Evolutionary conservation across 1,139 yeast genomes (phyloP).

Genomic region (Sugiyamaella pinicola): DNA sequence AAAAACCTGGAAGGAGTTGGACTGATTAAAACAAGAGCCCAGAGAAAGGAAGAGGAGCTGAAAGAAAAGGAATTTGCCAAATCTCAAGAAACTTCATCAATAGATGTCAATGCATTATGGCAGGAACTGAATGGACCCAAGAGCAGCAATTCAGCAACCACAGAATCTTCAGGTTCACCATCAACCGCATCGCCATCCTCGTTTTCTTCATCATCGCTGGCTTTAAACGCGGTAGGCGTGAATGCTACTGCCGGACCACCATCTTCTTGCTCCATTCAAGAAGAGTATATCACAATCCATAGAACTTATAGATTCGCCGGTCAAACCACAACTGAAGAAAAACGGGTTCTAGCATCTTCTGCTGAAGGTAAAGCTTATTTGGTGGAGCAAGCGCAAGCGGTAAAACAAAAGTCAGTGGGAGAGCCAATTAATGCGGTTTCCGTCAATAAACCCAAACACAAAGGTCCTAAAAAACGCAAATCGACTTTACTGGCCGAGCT

Average conservation of each 20-base stretch:
- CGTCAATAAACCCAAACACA: constrained; percentile 16
- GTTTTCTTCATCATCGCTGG: no score
- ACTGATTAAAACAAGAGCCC: constrained; percentile 58
- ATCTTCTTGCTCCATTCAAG: constrained; percentile 22
- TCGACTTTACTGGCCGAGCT: constrained; percentile 77
- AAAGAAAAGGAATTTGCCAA: constrained; percentile 32
- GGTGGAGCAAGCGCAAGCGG: constrained; percentile 33
- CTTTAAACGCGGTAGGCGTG: neutral
- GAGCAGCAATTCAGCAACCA: neutral
- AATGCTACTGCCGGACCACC: neutral
- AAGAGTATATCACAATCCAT: constrained; percentile 66
- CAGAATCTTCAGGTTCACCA: neutral
- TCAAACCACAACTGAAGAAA: constrained; percentile 71
- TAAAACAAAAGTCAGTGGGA: neutral
- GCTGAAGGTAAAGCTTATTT: constrained; percentile 87
- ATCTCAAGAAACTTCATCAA: constrained; percentile 36
- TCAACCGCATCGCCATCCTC: neutral
- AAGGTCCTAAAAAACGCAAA: constrained; percentile 54
- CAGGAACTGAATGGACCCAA: constrained; percentile 45
- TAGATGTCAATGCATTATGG: constrained; percentile 60
- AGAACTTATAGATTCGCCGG: constrained; percentile 91
- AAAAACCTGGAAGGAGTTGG: constrained; percentile 53
- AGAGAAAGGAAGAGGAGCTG: constrained; percentile 48
- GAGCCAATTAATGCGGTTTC: neutral
- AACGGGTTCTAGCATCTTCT: constrained; percentile 70